phyloP scores from a whole-genome alignment of 805 yeast genomes.

The Sugiyamaella smithiae region DNA sequence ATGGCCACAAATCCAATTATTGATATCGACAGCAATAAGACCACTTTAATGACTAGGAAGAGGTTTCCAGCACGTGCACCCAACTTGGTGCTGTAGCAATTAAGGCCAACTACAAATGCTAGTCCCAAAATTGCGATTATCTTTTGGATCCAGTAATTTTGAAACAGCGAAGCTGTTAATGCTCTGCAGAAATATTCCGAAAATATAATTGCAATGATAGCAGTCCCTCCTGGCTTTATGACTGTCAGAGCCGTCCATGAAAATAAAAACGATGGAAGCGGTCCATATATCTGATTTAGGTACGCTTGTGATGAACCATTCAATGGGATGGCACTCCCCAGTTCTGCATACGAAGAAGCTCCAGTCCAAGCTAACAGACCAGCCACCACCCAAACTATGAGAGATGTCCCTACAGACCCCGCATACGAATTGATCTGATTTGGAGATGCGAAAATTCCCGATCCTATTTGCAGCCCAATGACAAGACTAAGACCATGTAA shows the following conservation, averaged over 20 bases:
- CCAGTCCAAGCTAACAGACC: constrained; percentile 45
- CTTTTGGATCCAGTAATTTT: constrained; percentile 32
- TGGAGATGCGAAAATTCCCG: constrained; percentile 44
- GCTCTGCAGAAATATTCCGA: constrained; percentile 38
- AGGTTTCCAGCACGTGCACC: constrained; percentile 35
- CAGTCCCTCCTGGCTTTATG: constrained; percentile 41
- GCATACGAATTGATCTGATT: constrained; percentile 37
- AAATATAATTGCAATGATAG: constrained; percentile 40
- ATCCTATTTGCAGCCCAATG: constrained; percentile 43
- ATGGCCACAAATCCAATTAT: constrained; percentile 31
- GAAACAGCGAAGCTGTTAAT: constrained; percentile 16
- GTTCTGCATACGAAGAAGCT: constrained; percentile 42
- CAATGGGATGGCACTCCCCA: constrained; percentile 40
- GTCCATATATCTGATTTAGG: constrained; percentile 36
- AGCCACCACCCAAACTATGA: constrained; percentile 38
- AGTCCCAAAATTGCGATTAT: constrained; percentile 33
- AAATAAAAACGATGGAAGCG: constrained; percentile 37
- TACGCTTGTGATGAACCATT: constrained; percentile 44
- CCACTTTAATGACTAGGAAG: constrained; percentile 36
- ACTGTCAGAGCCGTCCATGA: constrained; percentile 40
- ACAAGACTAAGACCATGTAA: constrained; percentile 39
- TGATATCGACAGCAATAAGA: constrained; percentile 31
- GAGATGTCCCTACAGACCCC: constrained; percentile 38
- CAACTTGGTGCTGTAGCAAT: constrained; percentile 29
- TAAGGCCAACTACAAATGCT: constrained; percentile 27